A percentile compares a stretch with the other conserved stretches of the same genome.
Conservation (phyloP, 192 early-diverging fungal genomes). For the Diversispora epigaea region DNA sequence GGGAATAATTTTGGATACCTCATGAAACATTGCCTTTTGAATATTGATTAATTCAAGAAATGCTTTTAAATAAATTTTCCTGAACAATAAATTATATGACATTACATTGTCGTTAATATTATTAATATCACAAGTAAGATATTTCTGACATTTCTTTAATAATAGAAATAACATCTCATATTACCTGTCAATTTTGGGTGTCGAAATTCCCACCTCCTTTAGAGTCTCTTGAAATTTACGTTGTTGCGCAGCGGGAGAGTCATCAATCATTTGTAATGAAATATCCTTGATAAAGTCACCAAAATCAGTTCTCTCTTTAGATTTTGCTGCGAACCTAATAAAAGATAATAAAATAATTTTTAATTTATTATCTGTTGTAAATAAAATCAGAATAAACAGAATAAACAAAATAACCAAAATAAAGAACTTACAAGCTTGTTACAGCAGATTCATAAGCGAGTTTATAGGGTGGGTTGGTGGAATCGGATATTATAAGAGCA, state of each 20-base stretch:
- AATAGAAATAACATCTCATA: too few species aligned
- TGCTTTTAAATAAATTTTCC: conserved; percentile 5
- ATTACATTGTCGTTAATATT: too few species aligned
- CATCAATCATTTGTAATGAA: not conserved
- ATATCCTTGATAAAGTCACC: too few species aligned
- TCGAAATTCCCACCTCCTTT: not conserved
- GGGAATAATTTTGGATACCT: not conserved
- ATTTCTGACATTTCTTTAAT: too few species aligned
- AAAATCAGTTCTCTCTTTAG: too few species aligned
- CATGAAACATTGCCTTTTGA: conserved; percentile 23
- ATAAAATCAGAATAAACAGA: not conserved
- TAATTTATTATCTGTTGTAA: not conserved
- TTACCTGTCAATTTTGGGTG: not conserved
- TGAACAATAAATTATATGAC: too few species aligned
- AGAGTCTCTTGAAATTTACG: conserved; percentile 1
- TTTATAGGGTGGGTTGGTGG: conserved; percentile 28
- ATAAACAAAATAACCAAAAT: not conserved
- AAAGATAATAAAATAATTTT: too few species aligned
- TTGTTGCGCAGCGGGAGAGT: not conserved
- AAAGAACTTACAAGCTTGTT: not conserved
- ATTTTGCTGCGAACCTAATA: too few species aligned
- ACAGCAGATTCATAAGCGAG: conserved; percentile 24
- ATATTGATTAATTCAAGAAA: conserved; percentile 24
- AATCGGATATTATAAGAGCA: not conserved
- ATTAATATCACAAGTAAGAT: too few species aligned